Evolutionary conservation across 768 basidiomycete genomes (phyloP).

Genomic region (Podaxis sp.): DNA sequence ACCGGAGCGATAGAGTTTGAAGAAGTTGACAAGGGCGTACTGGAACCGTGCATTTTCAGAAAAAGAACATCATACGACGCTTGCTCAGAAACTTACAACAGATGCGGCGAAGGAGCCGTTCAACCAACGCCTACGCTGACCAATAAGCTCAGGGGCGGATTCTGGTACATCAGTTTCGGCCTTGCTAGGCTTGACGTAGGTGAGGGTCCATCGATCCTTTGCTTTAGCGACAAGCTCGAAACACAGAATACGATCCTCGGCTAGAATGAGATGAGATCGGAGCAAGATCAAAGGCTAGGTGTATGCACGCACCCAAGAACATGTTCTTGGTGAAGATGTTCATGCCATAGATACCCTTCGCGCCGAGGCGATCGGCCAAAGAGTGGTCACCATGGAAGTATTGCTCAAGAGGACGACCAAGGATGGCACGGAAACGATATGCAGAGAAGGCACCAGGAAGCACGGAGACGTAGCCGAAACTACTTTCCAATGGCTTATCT

Average conservation of each 20-base stretch:
- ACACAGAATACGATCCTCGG: conserved; percentile 95
- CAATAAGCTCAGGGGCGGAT: conserved; percentile 86
- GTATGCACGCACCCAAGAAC: conserved; percentile 41
- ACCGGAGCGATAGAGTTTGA: conserved; percentile 79
- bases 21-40: conserved; percentile 95
- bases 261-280: conserved; percentile 27
- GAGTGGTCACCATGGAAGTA: conserved; percentile 89
- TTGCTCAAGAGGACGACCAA: conserved; percentile 82
- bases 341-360: conserved; percentile 96
- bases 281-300: background rate
- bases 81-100: conserved; percentile 50
- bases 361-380: conserved; percentile 86
- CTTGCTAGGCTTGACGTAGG: conserved; percentile 90
- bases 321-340: conserved; percentile 94
- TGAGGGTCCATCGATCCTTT: conserved; percentile 83
- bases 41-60: conserved; percentile 26
- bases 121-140: conserved; percentile 94
- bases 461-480: conserved; percentile 94
- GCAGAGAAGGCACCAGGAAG: conserved; percentile 96
- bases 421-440: conserved; percentile 91
- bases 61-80: conserved; percentile 4
- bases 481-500: conserved; percentile 94
- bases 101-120: conserved; percentile 96
- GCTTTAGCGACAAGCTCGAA: conserved; percentile 96
- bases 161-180: conserved; percentile 98